Evolutionary conservation across 768 basidiomycete genomes (phyloP).

Genomic region (Pleurotus tuber-regium): DNA sequence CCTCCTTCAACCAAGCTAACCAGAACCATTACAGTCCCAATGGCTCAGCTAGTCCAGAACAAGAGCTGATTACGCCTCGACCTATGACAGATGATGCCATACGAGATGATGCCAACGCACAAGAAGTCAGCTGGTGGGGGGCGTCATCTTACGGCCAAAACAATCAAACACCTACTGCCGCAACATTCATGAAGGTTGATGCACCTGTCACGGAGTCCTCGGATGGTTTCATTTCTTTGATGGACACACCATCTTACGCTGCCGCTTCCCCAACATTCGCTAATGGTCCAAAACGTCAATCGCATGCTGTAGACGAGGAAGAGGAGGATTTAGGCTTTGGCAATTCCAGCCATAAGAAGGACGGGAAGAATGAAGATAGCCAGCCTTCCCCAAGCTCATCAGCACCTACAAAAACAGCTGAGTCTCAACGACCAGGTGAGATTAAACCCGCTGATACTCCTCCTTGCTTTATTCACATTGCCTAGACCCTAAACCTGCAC

Average conservation of each 20-base stretch:
- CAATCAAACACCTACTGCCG: slow-evolving; percentile 62
- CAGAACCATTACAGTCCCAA: slow-evolving; percentile 22
- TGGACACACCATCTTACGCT: slow-evolving; percentile 59
- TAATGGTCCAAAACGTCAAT: slow-evolving; percentile 12
- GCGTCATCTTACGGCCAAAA: slow-evolving; percentile 35
- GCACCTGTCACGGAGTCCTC: slow-evolving; percentile 35
- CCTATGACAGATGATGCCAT: slow-evolving; percentile 24
- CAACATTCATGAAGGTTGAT: slow-evolving; percentile 59
- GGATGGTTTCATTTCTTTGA: slow-evolving; percentile 78
- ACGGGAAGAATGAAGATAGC: slow-evolving; percentile 6
- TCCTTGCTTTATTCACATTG: background rate
- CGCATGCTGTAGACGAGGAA: slow-evolving; percentile 50
- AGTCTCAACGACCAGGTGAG: slow-evolving; percentile 27
- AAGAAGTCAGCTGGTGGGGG: slow-evolving; percentile 65
- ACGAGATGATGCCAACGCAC: slow-evolving; percentile 34
- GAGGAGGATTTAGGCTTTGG: slow-evolving; percentile 92
- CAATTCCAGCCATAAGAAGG: slow-evolving; percentile 37
- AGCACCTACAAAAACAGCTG: slow-evolving; percentile 18
- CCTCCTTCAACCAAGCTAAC: slow-evolving; percentile 31
- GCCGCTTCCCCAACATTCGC: slow-evolving; percentile 26
- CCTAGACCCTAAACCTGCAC: slow-evolving; percentile 24
- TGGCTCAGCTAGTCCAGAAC: slow-evolving; percentile 34
- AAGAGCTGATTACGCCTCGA: slow-evolving; percentile 29
- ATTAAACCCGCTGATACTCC: background rate
- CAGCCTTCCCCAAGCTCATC: background rate